Percentiles rank a stretch among this genome's conserved stretches.
These are phyloP conservation scores for Cordyceps farinosa DNA, from an alignment of 2,329 filamentous ascomycete genomes.

Conservation along the genomic window DNA sequence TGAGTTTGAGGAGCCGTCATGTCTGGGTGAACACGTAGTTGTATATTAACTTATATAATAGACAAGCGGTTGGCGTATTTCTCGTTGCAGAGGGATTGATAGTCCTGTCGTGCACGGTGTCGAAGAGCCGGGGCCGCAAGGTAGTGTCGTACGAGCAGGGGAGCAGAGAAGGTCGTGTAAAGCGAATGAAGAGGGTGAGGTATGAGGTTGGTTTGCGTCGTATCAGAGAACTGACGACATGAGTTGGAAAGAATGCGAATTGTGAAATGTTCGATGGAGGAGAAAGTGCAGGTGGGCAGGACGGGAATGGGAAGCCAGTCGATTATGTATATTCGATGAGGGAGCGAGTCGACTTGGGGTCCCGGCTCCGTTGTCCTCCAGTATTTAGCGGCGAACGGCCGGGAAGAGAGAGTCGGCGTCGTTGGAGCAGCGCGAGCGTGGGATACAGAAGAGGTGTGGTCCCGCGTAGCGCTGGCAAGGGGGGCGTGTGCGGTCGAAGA, in stretches of 20 bases:
- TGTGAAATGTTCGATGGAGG: slow-evolving; percentile 9
- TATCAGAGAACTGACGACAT: background rate
- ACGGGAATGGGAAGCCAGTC: slow-evolving; percentile 21
- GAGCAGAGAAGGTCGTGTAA: background rate
- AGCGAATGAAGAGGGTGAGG: slow-evolving; percentile 11
- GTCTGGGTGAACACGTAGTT: slow-evolving; percentile 17
- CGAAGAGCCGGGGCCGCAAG: background rate
- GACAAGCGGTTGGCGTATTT: background rate
- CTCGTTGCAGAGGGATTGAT: background rate
- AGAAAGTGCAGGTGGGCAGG: slow-evolving; percentile 13
- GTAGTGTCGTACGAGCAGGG: background rate
- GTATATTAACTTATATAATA: slow-evolving; percentile 2
- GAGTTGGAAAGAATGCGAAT: background rate
- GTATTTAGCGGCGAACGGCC: slow-evolving; percentile 14
- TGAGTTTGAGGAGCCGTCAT: slow-evolving; percentile 51
- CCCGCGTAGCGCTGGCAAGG: background rate
- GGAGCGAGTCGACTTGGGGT: slow-evolving; percentile 12
- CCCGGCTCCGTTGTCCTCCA: slow-evolving; percentile 10
- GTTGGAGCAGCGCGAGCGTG: slow-evolving; percentile 1
- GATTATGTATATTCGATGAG: slow-evolving; percentile 25
- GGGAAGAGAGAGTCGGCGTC: slow-evolving; percentile 10
- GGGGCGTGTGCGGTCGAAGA: background rate
- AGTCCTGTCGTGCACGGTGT: background rate
- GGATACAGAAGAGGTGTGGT: background rate
- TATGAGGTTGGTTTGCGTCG: background rate